A percentile compares a stretch with the other conserved stretches of the same genome.
These are phyloP conservation scores for Stephania yunnanensis DNA, from an alignment of 164 flowering plant genomes.

Conservation along the genomic window DNA sequence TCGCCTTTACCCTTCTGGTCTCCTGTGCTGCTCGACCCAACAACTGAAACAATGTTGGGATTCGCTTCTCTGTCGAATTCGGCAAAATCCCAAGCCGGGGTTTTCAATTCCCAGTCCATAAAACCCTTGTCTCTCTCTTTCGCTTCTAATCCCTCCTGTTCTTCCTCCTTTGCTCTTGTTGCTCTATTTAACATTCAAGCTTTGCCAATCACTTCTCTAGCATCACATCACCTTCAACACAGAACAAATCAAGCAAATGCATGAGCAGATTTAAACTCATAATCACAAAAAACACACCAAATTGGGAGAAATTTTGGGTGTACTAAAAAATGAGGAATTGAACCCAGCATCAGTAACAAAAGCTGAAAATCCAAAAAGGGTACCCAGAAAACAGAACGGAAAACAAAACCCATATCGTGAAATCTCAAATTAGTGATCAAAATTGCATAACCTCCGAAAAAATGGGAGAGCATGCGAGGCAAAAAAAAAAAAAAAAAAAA, in stretches of 20 bases:
- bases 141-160: background rate
- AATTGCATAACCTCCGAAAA: conserved; percentile 21
- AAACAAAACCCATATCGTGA: conserved; percentile 16
- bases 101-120: conserved; percentile 63
- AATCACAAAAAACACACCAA: background rate
- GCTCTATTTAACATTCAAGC: conserved; percentile 1
- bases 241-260: conserved; percentile 16
- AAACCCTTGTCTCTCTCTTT: conserved; percentile 5
- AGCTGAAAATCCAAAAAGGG: conserved; percentile 14
- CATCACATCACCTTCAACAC: background rate
- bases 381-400: conserved; percentile 2
- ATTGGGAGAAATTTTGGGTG: background rate
- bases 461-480: conserved; percentile 17
- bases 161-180: conserved; percentile 3
- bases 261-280: background rate
- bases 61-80: conserved; percentile 31
- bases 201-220: background rate
- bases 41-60: conserved; percentile 19
- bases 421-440: conserved; percentile 13
- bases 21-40: conserved; percentile 27
- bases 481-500: conserved; percentile 1
- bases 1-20: conserved; percentile 18
- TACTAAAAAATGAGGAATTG: too few species aligned
- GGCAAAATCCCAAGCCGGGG: conserved; percentile 45
- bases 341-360: background rate